Conservation (phyloP, 768 basidiomycete genomes). For the Lanmaoa pseudosensibilis region DNA sequence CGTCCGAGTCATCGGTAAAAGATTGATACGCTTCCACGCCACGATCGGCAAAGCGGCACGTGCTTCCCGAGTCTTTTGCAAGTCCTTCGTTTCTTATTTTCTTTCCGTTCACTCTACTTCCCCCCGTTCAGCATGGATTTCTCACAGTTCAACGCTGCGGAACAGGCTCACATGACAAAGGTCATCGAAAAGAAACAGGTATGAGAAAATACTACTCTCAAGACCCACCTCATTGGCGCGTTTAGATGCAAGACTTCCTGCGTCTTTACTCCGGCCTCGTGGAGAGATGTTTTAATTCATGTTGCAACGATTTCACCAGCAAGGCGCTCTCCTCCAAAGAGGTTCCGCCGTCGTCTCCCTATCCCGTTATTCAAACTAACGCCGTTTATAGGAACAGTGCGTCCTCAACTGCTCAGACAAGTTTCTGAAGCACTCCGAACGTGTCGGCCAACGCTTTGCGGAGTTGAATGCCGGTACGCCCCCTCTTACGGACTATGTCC, state of each 20-base stretch:
- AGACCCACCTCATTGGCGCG: constrained; percentile 10
- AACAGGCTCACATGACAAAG: constrained; percentile 95
- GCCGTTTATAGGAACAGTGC: constrained; percentile 71
- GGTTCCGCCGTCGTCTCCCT: constrained; percentile 41
- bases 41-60: constrained; percentile 15
- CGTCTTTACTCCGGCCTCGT: constrained; percentile 91
- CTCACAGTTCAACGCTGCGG: constrained; percentile 82
- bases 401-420: constrained; percentile 95
- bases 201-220: constrained; percentile 13
- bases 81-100: background rate
- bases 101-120: background rate
- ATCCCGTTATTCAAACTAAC: constrained; percentile 9
- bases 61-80: background rate
- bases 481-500: background rate
- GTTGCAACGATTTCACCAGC: constrained; percentile 96
- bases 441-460: constrained; percentile 88
- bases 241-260: constrained; percentile 98
- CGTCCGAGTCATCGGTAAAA: background rate
- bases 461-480: constrained; percentile 86
- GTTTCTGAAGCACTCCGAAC: constrained; percentile 94
- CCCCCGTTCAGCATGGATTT: constrained; percentile 70
- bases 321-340: constrained; percentile 93
- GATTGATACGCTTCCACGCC: constrained; percentile 2
- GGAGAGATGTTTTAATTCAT: constrained; percentile 93
- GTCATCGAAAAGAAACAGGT: constrained; percentile 98